A percentile compares a stretch with the other conserved stretches of the same genome.
Conservation (phyloP, 805 yeast genomes). For the Torulaspora franciscae region DNA sequence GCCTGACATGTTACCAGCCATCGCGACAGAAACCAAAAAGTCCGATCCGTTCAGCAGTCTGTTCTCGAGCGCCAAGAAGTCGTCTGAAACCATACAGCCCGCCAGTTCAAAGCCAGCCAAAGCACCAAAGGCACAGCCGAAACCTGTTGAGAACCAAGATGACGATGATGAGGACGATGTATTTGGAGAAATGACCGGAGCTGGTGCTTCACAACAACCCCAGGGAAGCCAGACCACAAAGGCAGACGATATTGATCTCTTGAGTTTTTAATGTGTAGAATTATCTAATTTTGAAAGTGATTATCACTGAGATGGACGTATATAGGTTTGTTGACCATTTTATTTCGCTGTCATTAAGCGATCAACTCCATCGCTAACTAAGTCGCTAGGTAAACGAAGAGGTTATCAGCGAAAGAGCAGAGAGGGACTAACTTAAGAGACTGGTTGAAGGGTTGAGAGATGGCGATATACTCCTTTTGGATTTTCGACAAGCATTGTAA, state of each 20-base stretch:
- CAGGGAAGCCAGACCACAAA: conserved; percentile 7
- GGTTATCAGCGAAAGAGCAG: not conserved
- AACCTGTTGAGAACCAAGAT: conserved; percentile 11
- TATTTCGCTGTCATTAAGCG: not conserved
- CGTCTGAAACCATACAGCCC: conserved; percentile 21
- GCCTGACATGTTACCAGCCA: conserved; percentile 32
- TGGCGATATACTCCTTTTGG: conserved; percentile 80
- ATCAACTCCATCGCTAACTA: not conserved
- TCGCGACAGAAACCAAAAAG: conserved; percentile 40
- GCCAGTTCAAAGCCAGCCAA: conserved; percentile 1
- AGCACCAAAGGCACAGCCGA: not conserved
- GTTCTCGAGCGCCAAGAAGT: conserved; percentile 58
- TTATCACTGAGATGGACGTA: not conserved
- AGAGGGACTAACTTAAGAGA: not conserved
- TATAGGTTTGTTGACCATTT: not conserved
- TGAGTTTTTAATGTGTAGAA: conserved; percentile 27
- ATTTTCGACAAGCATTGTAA: conserved; percentile 89
- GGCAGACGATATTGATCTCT: conserved; percentile 29
- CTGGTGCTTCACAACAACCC: conserved; percentile 9
- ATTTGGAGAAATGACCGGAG: conserved; percentile 34
- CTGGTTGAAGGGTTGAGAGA: not conserved
- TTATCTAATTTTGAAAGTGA: conserved; percentile 3
- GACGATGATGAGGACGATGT: conserved; percentile 31
- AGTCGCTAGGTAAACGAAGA: not conserved
- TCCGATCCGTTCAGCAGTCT: conserved; percentile 71